Percentiles rank a stretch among this genome's conserved stretches.
phyloP scores from a whole-genome alignment of 768 basidiomycete genomes.

The Atractiella rhizophila region DNA sequence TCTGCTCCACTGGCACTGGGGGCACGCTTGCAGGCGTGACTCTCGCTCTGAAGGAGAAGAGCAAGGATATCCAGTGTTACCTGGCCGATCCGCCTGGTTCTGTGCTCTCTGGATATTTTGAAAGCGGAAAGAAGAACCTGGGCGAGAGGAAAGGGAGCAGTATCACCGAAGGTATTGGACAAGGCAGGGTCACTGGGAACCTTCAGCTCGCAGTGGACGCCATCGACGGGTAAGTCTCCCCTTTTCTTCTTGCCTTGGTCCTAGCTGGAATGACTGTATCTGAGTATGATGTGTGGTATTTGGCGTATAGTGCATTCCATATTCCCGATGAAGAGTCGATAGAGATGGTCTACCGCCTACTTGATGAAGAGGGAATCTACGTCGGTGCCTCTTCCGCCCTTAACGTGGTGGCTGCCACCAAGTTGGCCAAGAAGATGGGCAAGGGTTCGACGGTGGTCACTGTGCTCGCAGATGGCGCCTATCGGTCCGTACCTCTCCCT shows the following conservation, averaged over 20 bases:
- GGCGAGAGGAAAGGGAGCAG: slow-evolving; percentile 57
- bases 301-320: slow-evolving; percentile 41
- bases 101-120: slow-evolving; percentile 58
- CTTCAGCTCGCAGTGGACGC: slow-evolving; percentile 53
- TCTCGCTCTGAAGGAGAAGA: slow-evolving; percentile 58
- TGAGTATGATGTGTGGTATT: background rate
- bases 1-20: slow-evolving; percentile 83
- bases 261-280: background rate
- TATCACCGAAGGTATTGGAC: slow-evolving; percentile 94
- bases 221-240: slow-evolving; percentile 25
- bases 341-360: slow-evolving; percentile 70
- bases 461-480: slow-evolving; percentile 80
- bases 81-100: slow-evolving; percentile 92
- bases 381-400: slow-evolving; percentile 79
- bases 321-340: slow-evolving; percentile 75
- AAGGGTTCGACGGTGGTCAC: slow-evolving; percentile 65
- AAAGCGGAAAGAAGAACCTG: slow-evolving; percentile 45
- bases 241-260: background rate
- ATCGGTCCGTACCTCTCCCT: slow-evolving; percentile 31
- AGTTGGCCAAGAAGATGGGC: slow-evolving; percentile 61
- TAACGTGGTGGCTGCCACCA: slow-evolving; percentile 79
- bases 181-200: slow-evolving; percentile 84
- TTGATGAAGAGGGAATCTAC: slow-evolving; percentile 81
- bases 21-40: slow-evolving; percentile 82
- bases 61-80: slow-evolving; percentile 57